Conservation (phyloP, 768 basidiomycete genomes). For the Clavulina sp. region DNA sequence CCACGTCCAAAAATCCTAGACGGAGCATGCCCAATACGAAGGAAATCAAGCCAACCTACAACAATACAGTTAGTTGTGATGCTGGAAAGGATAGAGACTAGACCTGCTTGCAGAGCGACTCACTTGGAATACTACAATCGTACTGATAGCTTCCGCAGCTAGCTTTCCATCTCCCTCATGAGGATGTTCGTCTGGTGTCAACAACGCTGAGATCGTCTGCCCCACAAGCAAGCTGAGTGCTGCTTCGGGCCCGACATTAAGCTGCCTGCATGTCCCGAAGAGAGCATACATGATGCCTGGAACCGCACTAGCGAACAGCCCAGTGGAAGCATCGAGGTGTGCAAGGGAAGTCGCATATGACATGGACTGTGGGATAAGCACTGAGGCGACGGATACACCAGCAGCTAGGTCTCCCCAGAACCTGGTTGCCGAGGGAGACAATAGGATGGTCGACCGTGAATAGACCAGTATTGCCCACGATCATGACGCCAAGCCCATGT, state of each 20-base stretch:
- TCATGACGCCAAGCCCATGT: too few species aligned
- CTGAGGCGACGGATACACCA: slow-evolving; percentile 69
- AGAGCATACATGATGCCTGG: slow-evolving; percentile 80
- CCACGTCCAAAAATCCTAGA: slow-evolving; percentile 85
- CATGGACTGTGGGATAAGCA: slow-evolving; percentile 75
- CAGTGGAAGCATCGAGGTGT: slow-evolving; percentile 66
- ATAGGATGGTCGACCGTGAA: background rate
- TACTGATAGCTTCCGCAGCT: slow-evolving; percentile 50
- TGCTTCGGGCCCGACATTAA: slow-evolving; percentile 64
- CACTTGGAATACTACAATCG: slow-evolving; percentile 73
- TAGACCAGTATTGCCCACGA: slow-evolving; percentile 7
- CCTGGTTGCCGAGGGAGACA: slow-evolving; percentile 20
- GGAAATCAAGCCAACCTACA: slow-evolving; percentile 28
- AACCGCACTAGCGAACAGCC: slow-evolving; percentile 31
- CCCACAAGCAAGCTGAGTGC: slow-evolving; percentile 75
- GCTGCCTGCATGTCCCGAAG: slow-evolving; percentile 68
- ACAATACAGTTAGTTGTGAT: slow-evolving; percentile 43
- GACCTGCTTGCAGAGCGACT: slow-evolving; percentile 39
- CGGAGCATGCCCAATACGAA: slow-evolving; percentile 73
- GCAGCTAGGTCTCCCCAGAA: slow-evolving; percentile 61
- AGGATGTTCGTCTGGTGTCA: slow-evolving; percentile 31
- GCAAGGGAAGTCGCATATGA: slow-evolving; percentile 84
- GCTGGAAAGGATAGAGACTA: slow-evolving; percentile 73
- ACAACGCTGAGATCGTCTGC: slow-evolving; percentile 59
- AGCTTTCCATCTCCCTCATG: slow-evolving; percentile 27